phyloP scores from a whole-genome alignment of 2,329 filamentous ascomycete genomes.

The Paraconiothyrium sp. region DNA sequence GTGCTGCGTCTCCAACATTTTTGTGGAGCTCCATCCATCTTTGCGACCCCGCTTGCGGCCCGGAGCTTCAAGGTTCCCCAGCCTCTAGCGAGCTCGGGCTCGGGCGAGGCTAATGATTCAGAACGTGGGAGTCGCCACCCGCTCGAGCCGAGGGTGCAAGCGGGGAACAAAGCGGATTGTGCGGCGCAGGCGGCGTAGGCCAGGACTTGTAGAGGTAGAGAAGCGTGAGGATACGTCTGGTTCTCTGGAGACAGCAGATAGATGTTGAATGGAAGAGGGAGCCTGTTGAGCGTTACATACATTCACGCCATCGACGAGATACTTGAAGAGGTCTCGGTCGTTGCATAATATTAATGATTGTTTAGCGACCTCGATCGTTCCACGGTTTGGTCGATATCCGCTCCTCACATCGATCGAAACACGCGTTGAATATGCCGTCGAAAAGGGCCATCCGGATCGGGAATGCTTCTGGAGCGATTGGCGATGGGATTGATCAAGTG shows the following conservation, averaged over 20 bases:
- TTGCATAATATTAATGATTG: not conserved
- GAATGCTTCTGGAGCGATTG: slow-evolving; percentile 44
- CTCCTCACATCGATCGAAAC: not conserved
- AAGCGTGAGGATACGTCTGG: not conserved
- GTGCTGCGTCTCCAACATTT: not conserved
- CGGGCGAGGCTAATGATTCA: slow-evolving; percentile 14
- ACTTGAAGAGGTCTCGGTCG: too few relatives aligned
- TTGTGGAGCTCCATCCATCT: not conserved
- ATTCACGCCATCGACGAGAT: not conserved
- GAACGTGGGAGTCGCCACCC: not conserved
- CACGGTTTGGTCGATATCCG: not conserved
- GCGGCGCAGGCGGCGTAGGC: not conserved
- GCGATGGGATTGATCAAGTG: slow-evolving; percentile 43
- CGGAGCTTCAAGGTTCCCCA: not conserved
- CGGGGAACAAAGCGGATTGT: not conserved
- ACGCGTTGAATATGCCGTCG: slow-evolving; percentile 8
- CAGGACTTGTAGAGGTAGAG: not conserved
- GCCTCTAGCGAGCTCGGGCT: not conserved
- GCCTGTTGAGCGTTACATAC: not conserved
- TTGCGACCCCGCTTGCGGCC: not conserved
- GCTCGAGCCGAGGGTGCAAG: not conserved
- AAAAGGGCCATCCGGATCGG: slow-evolving; percentile 43
- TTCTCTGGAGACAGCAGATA: not conserved
- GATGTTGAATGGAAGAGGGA: not conserved
- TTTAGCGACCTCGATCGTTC: not conserved